Conservation (phyloP, 2,329 filamentous ascomycete species). For the Herpotrichia juniperi region DNA sequence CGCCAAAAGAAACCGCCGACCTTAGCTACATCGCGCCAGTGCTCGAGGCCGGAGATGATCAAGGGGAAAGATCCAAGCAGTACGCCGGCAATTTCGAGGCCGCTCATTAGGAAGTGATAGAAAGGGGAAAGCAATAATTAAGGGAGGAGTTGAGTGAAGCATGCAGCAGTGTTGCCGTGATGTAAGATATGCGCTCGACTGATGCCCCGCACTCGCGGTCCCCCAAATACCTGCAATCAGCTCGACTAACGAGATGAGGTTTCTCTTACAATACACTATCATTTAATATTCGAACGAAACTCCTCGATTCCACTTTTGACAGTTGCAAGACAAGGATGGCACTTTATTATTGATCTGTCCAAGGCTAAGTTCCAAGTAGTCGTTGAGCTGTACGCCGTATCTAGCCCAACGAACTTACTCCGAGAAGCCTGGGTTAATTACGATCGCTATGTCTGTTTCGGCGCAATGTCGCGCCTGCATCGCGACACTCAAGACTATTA, state of each 20-base stretch:
- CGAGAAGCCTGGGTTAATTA: neutral
- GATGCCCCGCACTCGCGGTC: too few relatives aligned
- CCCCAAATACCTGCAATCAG: too few relatives aligned
- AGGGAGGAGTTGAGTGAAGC: neutral
- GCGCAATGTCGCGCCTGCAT: constrained; percentile 14
- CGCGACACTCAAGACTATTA: constrained; percentile 4
- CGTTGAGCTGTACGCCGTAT: neutral
- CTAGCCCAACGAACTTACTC: neutral
- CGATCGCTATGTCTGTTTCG: constrained; percentile 8
- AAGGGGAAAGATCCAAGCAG: constrained; percentile 23
- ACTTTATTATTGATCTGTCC: too few relatives aligned
- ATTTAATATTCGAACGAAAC: too few relatives aligned
- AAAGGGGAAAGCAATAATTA: neutral
- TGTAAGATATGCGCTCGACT: neutral
- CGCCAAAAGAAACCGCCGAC: constrained; percentile 20
- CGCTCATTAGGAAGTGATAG: constrained; percentile 16
- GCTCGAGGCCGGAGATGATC: constrained; percentile 21
- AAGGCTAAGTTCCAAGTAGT: too few relatives aligned
- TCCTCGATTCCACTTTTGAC: too few relatives aligned
- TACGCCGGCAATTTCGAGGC: constrained; percentile 25
- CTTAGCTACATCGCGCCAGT: constrained; percentile 22
- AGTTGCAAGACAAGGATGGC: too few relatives aligned
- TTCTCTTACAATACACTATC: too few relatives aligned
- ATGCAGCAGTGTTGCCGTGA: neutral
- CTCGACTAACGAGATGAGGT: too few relatives aligned